Percentiles rank a stretch among this genome's conserved stretches.
Evolutionary conservation across 2,329 filamentous ascomycete genomes (phyloP).

Genomic region (Aspergillus felis): DNA sequence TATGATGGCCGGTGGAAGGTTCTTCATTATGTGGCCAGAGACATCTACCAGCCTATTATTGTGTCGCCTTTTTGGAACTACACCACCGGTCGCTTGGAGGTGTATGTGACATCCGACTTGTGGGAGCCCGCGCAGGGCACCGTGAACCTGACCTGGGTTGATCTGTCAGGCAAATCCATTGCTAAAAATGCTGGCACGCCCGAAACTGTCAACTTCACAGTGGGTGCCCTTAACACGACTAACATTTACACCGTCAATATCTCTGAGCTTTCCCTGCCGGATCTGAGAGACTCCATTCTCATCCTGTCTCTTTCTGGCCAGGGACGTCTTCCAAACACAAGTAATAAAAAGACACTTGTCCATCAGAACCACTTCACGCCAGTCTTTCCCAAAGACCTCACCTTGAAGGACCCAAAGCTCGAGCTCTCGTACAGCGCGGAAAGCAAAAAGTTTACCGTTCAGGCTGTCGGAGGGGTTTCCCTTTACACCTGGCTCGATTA

Average conservation of each 20-base stretch:
- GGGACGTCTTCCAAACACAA: conserved; percentile 47
- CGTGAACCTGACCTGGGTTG: conserved; percentile 50
- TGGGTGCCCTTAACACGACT: conserved; percentile 53
- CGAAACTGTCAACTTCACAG: conserved; percentile 34
- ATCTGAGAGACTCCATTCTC: conserved; percentile 39
- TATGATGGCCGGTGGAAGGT: conserved; percentile 62
- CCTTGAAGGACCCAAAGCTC: conserved; percentile 49
- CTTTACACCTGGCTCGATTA: conserved; percentile 56
- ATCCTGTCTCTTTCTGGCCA: conserved; percentile 43
- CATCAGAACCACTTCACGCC: conserved; percentile 52
- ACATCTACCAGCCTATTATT: conserved; percentile 57
- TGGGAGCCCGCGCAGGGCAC: conserved; percentile 49
- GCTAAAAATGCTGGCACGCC: conserved; percentile 32
- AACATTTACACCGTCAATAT: conserved; percentile 41
- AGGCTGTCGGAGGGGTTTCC: conserved; percentile 47
- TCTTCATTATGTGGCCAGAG: conserved; percentile 55
- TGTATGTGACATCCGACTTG: conserved; percentile 57
- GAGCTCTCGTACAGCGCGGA: conserved; percentile 31
- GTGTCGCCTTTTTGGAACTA: conserved; percentile 55
- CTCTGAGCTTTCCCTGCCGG: conserved; percentile 29
- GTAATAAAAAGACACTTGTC: conserved; percentile 37
- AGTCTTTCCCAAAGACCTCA: conserved; percentile 42
- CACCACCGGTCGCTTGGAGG: conserved; percentile 46
- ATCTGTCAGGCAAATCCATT: conserved; percentile 47
- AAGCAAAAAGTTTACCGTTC: conserved; percentile 43